Evolutionary conservation across 139 green algal genomes (phyloP).

Genomic region (Zygnema cylindricum): DNA sequence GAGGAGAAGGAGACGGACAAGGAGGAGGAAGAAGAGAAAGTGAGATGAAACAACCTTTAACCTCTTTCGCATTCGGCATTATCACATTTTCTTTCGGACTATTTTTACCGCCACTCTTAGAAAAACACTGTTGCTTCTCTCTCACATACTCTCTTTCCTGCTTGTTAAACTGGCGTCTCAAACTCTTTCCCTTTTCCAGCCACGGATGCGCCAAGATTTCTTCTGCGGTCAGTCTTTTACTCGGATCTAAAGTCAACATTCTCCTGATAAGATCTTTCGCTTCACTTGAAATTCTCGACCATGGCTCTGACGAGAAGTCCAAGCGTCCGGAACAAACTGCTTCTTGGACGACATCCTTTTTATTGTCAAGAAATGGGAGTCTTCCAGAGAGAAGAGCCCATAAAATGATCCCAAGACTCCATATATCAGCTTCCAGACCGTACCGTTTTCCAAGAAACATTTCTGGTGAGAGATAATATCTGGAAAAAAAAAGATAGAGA

Average conservation of each 20-base stretch:
- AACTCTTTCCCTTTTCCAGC: constrained; percentile 1
- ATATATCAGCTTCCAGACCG: neutral
- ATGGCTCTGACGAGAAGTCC: constrained; percentile 41
- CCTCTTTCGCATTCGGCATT: no score
- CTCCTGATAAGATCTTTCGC: constrained; percentile 55
- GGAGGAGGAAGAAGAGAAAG: no score
- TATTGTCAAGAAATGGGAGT: neutral
- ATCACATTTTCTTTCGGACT: no score
- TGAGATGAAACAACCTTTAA: no score
- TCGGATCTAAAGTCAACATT: constrained; percentile 46
- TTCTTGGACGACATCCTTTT: neutral
- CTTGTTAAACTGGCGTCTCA: no score
- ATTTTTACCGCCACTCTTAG: no score
- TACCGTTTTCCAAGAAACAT: neutral
- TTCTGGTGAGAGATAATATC: neutral
- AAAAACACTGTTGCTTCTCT: no score
- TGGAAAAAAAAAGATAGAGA: neutral
- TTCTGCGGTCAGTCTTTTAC: constrained; percentile 34
- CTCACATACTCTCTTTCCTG: no score
- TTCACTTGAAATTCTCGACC: constrained; percentile 43
- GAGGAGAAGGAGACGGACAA: no score
- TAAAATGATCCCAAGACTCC: neutral
- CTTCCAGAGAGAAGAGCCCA: neutral
- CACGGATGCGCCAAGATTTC: constrained; percentile 25
- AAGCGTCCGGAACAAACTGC: constrained; percentile 8